Evolutionary conservation across 768 basidiomycete species (phyloP), one percentile per base, ranked within the genome.

Genomic region (Leccinum disarticulatum): DNA sequence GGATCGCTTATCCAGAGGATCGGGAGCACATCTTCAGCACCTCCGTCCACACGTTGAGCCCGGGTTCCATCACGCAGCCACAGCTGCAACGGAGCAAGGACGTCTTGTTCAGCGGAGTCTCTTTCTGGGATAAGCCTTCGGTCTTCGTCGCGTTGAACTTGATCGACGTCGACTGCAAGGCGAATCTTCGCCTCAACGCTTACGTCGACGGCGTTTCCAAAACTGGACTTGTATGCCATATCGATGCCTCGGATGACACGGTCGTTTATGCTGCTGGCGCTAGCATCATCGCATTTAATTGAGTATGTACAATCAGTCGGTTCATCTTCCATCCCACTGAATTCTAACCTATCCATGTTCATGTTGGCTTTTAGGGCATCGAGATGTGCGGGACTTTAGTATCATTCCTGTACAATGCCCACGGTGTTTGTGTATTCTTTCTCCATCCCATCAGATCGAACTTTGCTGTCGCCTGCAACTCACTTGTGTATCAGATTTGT

Each of bases 1-100:
- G 66, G 66, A 56, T 68, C n/a, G 66, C 67, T 11, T 63, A 65
- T 47, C 66, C 66, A 25, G 58, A 60, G 17, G 66, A 67, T 30
- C 64, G 66, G 30, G 30, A 55, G n/a, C 57, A 61, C 19, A 66
- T 65, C n/a, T 68, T 59, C 25, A 59, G 60, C 36, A 59, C 55
- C 2, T 58, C 66, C 3, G 17, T 68, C 56, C 50, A 52, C 11
- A 68, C 66, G 25, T 6, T 41, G 54, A 61, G 46, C 10, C 1
- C 51, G 10, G 57, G 60, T n/a, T 25, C 41, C 6, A 15, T 30
- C 19, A 46, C 22, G 22, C 22, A 55, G n/a, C 61, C 63, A 3
- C 64, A 54, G 49, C 50, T 10, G 27, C n/a, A 55, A 8, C 35
- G 60, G 4, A 49, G 41, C 35, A 67, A 50, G 25, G 33, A 52